Percentiles rank a stretch among this genome's conserved stretches.
Conservation (phyloP, 176 grass and related monocot genomes). For the Metroxylon sagu region DNA sequence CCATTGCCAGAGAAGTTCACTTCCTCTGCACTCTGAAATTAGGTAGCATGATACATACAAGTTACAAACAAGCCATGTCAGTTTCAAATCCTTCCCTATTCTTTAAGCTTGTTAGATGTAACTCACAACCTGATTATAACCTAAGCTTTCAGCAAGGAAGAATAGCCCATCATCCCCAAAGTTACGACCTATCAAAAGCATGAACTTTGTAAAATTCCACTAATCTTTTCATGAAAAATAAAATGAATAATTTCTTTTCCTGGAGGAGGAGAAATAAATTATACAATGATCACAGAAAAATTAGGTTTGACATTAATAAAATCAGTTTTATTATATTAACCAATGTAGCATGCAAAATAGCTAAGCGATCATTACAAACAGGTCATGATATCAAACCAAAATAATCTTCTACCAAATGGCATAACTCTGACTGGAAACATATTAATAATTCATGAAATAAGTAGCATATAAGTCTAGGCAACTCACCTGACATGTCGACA, state of each 20-base stretch:
- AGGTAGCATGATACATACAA: background rate
- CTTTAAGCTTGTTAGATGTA: no score
- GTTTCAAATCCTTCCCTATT: background rate
- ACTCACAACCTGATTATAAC: constrained; percentile 66
- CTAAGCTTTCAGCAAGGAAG: constrained; percentile 97
- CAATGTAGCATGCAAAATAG: no score
- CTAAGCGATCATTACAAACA: no score
- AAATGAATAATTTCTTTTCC: background rate
- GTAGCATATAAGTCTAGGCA: background rate
- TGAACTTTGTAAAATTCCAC: constrained; percentile 6
- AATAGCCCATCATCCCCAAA: constrained; percentile 93
- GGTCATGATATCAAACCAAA: no score
- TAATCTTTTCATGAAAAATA: no score
- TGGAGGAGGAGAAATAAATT: background rate
- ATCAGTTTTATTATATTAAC: no score
- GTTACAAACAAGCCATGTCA: background rate
- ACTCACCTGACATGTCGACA: constrained; percentile 89
- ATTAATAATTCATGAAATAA: no score
- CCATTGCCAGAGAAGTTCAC: constrained; percentile 91
- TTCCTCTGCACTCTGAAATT: constrained; percentile 76
- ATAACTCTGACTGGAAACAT: no score
- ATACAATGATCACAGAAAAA: background rate
- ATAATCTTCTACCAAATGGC: no score
- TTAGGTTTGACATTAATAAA: no score
- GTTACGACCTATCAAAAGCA: constrained; percentile 51